Percentiles rank a stretch among this genome's conserved stretches.
Evolutionary conservation across 2,329 filamentous ascomycete genomes (phyloP).

Genomic region (Phialemoniopsis sp.): DNA sequence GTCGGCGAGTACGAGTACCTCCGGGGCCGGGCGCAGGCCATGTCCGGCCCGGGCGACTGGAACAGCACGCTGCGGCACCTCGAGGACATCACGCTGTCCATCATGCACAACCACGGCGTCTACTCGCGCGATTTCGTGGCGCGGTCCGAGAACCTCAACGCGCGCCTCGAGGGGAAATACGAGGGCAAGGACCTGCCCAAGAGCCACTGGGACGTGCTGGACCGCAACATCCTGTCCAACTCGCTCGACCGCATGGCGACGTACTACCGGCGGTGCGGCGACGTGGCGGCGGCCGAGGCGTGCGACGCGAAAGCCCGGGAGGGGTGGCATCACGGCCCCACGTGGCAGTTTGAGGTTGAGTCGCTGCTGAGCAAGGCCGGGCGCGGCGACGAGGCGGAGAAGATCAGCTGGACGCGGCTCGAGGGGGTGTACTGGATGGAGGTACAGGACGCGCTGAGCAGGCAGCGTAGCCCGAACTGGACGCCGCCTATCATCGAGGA

Average conservation of each 20-base stretch:
- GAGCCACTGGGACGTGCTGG: constrained; percentile 8
- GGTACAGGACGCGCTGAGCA: not conserved
- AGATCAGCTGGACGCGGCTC: constrained; percentile 1
- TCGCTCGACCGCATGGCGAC: constrained; percentile 8
- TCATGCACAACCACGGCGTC: constrained; percentile 9
- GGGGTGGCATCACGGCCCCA: constrained; percentile 6
- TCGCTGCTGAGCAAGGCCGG: constrained; percentile 3
- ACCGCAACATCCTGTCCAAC: constrained; percentile 10
- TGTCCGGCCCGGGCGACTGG: constrained; percentile 4
- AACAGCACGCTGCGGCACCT: constrained; percentile 8
- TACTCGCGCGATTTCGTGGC: constrained; percentile 6
- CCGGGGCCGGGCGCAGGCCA: constrained; percentile 4
- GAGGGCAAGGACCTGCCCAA: not conserved
- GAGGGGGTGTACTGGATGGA: constrained; percentile 1
- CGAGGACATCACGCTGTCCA: constrained; percentile 9
- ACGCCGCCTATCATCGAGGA: too few relatives aligned
- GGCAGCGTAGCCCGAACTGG: too few relatives aligned
- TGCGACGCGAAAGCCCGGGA: constrained; percentile 4
- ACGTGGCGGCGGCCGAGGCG: not conserved
- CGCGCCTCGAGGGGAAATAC: constrained; percentile 7
- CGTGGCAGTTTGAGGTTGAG: constrained; percentile 10
- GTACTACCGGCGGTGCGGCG: constrained; percentile 1
- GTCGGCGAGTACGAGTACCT: constrained; percentile 8
- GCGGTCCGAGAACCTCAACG: constrained; percentile 6
- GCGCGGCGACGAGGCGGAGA: constrained; percentile 7